Base-by-base conservation (phyloP, 805 yeast species). In the Candida saitoana region DNA sequence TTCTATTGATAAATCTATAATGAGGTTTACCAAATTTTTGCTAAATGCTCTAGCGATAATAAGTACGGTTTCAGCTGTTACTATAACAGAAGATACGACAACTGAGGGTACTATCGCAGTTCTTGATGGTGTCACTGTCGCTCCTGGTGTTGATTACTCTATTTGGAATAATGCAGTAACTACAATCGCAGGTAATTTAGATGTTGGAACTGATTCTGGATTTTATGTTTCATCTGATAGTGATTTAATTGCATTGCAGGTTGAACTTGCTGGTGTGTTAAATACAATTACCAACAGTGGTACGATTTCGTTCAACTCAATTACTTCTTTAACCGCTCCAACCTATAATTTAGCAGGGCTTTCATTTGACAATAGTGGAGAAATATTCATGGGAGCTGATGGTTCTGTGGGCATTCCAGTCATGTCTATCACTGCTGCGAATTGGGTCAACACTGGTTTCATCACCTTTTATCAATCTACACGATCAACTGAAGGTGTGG, bases 131-230 rank as follows among this genome's bases (percentile, higher is more conserved):
- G 47, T 42, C 38, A 50, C 43, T 11, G 45, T 62, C 18, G 34
- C 38, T n/a, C 38, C 51, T 1, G 60, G 57, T 31, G 62, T 49
- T 3, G 54, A 49, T 38, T 60, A 55, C 49, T 58, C 66, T 9
- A 56, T 61, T 25, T 49, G 60, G 32, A 49, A 57, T 38, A 56
- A 55, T 39, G 48, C 55, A 4, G 6, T 49, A n/a, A 44, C 53
- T 8, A 42, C 46, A 12, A 42, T 60, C 16, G 46, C 52, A 34
- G 66, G 68, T 25, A 18, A 34, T 16, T 45, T 62, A 16, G 38
- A 47, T 39, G 55, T 48, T 32, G 46, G 57, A 4, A 49, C 41
- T 27, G 48, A 53, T 8, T 63, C 63, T 27, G 57, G 49, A 9
- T 54, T 59, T 35, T 62, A 51, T 31, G 48, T 59, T 18, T 42